Conservation (phyloP, 768 basidiomycete genomes). For the Mycena olivaceomarginata region DNA sequence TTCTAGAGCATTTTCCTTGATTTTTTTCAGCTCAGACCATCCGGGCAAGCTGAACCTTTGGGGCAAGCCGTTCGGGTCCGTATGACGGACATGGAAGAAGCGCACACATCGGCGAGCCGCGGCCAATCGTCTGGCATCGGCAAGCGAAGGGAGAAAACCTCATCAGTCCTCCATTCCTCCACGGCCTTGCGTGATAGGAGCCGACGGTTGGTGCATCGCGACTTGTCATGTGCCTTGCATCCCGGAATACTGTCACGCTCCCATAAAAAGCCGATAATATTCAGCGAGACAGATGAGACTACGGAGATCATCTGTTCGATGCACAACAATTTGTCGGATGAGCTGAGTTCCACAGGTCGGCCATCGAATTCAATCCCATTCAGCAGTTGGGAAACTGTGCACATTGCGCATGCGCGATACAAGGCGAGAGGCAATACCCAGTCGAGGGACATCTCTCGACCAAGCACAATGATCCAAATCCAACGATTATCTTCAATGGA, state of each 20-base stretch:
- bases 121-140: conserved; percentile 51
- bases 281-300: neutral
- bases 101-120: conserved; percentile 56
- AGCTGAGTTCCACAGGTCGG: neutral
- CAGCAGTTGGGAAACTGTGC: neutral
- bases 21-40: conserved; percentile 57
- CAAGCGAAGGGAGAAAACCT: conserved; percentile 9
- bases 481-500: neutral
- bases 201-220: neutral
- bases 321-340: conserved; percentile 22
- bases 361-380: conserved; percentile 6
- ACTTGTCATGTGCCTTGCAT: neutral
- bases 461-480: conserved; percentile 4
- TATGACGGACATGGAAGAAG: conserved; percentile 55
- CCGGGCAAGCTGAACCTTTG: conserved; percentile 60
- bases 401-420: conserved; percentile 6
- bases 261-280: conserved; percentile 23
- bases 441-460: conserved; percentile 25
- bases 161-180: neutral
- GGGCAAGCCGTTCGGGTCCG: conserved; percentile 58
- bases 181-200: neutral
- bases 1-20: conserved; percentile 1
- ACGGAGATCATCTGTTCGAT: conserved; percentile 10
- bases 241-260: neutral
- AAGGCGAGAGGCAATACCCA: conserved; percentile 32